These are phyloP conservation scores for Physcomitrellopsis africana DNA, from an alignment of 225 moss, liverwort and hornwort genomes.

Conservation along the genomic window DNA sequence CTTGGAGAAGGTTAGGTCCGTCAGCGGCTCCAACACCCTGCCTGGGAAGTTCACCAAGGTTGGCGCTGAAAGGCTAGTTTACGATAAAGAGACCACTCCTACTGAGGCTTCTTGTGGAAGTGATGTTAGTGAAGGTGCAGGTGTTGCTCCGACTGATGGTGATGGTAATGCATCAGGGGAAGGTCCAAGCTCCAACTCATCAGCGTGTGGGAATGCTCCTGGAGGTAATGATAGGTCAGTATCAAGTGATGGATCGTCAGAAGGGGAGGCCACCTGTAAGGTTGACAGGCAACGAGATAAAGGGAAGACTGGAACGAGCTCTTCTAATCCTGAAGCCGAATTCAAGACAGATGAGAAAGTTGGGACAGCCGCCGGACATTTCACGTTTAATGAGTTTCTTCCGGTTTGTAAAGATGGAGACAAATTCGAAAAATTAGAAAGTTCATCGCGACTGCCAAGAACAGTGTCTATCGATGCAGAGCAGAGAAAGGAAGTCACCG, in stretches of 20 bases:
- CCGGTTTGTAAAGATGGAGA: slow-evolving; percentile 45
- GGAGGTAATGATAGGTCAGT: slow-evolving; percentile 44
- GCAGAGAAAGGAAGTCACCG: slow-evolving; percentile 59
- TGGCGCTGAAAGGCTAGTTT: slow-evolving; percentile 15
- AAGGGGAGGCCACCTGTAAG: slow-evolving; percentile 46
- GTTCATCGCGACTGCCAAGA: slow-evolving; percentile 37
- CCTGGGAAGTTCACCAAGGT: slow-evolving; percentile 31
- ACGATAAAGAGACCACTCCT: slow-evolving; percentile 34
- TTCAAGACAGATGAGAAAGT: slow-evolving; percentile 20
- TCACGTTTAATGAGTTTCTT: slow-evolving; percentile 42
- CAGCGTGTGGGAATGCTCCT: slow-evolving; percentile 53
- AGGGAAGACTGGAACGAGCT: slow-evolving; percentile 25
- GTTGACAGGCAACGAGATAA: slow-evolving; percentile 20
- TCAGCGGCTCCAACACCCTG: slow-evolving; percentile 53
- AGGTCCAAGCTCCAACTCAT: slow-evolving; percentile 65
- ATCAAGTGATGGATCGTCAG: slow-evolving; percentile 63
- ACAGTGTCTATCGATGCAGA: slow-evolving; percentile 50
- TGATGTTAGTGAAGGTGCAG: slow-evolving; percentile 46
- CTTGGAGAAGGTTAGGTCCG: slow-evolving; percentile 48
- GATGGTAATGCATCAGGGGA: slow-evolving; percentile 30
- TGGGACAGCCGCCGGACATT: slow-evolving; percentile 18
- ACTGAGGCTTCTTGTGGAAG: slow-evolving; percentile 52
- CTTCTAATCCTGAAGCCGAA: slow-evolving; percentile 8
- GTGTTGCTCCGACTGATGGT: slow-evolving; percentile 31
- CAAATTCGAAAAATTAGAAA: slow-evolving; percentile 35